Percentiles rank a stretch among this genome's conserved stretches.
Conservation (phyloP, 257 asterid genomes). For the Nicotiana benthamiana region DNA sequence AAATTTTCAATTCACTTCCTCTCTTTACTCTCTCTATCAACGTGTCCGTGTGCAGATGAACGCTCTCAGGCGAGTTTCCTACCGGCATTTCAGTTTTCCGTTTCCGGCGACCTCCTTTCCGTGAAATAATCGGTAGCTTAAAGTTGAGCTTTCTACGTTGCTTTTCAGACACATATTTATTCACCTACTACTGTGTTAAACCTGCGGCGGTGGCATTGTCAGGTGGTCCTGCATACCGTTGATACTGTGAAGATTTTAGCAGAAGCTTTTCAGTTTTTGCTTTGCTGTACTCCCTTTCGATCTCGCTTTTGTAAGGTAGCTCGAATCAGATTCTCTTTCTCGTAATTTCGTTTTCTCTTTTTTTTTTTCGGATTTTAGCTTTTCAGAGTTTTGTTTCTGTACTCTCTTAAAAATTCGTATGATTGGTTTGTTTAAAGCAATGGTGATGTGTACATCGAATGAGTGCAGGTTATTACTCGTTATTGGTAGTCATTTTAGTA, state of each 20-base stretch:
- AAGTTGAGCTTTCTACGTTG: neutral
- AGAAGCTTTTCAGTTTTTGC: neutral
- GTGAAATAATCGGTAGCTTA: neutral
- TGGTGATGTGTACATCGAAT: no score
- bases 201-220: neutral
- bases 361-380: neutral
- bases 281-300: neutral
- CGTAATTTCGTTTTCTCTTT: neutral
- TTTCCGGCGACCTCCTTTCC: neutral
- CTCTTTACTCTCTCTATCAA: slow-evolving; percentile 4
- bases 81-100: neutral
- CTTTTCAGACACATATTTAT: neutral
- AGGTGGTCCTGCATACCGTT: slow-evolving; percentile 1
- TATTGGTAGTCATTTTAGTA: neutral
- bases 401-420: no score
- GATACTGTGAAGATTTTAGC: neutral
- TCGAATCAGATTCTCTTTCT: neutral
- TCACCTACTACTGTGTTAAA: neutral
- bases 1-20: slow-evolving; percentile 2
- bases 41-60: neutral
- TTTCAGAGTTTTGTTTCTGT: neutral
- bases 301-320: slow-evolving; percentile 2
- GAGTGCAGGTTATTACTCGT: neutral
- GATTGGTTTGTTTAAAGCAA: no score
- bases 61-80: neutral